These are phyloP conservation scores for Fusarium sp. DNA, from an alignment of 2,329 filamentous ascomycete species.

Conservation along the genomic window DNA sequence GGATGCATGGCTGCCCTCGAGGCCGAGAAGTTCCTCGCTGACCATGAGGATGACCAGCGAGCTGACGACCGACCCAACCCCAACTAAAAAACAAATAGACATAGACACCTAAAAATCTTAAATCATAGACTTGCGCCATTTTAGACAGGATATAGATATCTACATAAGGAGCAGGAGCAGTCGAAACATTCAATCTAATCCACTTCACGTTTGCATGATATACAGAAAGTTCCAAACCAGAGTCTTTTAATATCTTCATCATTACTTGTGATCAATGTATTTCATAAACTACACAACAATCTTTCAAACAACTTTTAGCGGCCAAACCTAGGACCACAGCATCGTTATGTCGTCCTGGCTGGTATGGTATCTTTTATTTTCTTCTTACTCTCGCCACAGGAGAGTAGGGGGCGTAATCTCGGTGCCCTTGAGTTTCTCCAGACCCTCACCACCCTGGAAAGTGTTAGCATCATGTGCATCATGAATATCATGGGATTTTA, in stretches of 20 bases:
- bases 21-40: slow-evolving; percentile 91
- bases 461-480: slow-evolving; percentile 12
- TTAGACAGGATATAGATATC: slow-evolving; percentile 39
- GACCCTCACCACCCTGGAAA: slow-evolving; percentile 68
- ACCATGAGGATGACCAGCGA: slow-evolving; percentile 64
- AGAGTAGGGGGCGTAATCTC: slow-evolving; percentile 64
- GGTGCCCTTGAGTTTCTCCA: slow-evolving; percentile 65
- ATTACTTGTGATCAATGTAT: slow-evolving; percentile 11
- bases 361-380: slow-evolving; percentile 25
- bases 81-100: slow-evolving; percentile 16
- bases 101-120: slow-evolving; percentile 17
- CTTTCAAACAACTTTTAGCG: slow-evolving; percentile 12
- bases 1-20: slow-evolving; percentile 96
- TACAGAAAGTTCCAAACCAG: background rate
- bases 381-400: slow-evolving; percentile 56
- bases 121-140: slow-evolving; percentile 34
- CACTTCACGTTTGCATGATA: slow-evolving; percentile 4
- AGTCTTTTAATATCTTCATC: slow-evolving; percentile 9
- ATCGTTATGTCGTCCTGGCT: slow-evolving; percentile 27
- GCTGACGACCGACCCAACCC: slow-evolving; percentile 25
- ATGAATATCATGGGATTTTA: slow-evolving; percentile 42
- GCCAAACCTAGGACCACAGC: slow-evolving; percentile 16
- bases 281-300: background rate
- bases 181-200: slow-evolving; percentile 28
- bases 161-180: slow-evolving; percentile 25